Evolutionary conservation across 257 asterid genomes (phyloP).

Genomic region (Dorcoceras hygrometricum): DNA sequence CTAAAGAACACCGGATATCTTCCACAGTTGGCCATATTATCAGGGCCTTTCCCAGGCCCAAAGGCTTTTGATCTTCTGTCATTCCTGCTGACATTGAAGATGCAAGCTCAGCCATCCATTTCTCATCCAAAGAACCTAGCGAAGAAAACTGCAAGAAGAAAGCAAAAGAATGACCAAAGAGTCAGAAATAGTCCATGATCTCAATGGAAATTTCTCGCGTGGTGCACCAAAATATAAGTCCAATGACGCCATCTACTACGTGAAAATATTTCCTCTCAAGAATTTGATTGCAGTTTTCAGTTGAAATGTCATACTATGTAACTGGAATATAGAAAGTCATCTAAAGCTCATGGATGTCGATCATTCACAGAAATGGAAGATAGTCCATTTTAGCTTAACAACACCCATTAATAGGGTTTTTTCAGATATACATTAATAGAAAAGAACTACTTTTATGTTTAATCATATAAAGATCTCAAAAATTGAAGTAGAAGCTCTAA

Average conservation of each 20-base stretch:
- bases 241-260: background rate
- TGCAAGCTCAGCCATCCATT: conserved; percentile 91
- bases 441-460: too few species aligned
- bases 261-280: background rate
- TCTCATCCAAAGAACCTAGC: conserved; percentile 93
- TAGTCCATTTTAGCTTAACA: too few species aligned
- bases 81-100: conserved; percentile 83
- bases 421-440: too few species aligned
- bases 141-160: conserved; percentile 73
- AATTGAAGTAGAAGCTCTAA: too few species aligned
- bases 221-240: background rate
- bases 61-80: conserved; percentile 68
- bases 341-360: background rate
- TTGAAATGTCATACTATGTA: conserved; percentile 9
- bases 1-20: conserved; percentile 84
- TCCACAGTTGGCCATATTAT: conserved; percentile 96
- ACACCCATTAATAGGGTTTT: too few species aligned
- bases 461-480: too few species aligned
- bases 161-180: conserved; percentile 21
- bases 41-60: conserved; percentile 74
- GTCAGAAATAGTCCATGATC: conserved; percentile 18
- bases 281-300: background rate
- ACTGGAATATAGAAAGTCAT: background rate
- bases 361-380: too few species aligned
- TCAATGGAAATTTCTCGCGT: background rate